A percentile compares a stretch with the other conserved stretches of the same genome.
Evolutionary conservation across 495 filamentous ascomycete genomes (phyloP).

Genomic region (Penicillium desertorum): DNA sequence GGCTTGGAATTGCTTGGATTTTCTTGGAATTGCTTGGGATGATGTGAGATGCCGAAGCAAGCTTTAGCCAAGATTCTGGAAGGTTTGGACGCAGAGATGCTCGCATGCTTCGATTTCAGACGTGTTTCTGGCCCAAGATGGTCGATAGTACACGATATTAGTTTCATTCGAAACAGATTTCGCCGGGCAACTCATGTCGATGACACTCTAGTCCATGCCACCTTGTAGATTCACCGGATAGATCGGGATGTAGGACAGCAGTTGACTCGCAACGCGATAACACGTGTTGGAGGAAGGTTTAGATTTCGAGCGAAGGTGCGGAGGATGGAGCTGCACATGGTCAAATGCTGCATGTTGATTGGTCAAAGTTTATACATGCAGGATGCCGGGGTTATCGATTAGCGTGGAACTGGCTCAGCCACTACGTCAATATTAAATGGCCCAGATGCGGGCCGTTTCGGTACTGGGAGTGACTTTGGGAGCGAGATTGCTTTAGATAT

Average conservation of each 20-base stretch:
- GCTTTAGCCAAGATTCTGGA: constrained; percentile 14
- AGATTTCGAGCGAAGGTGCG: constrained; percentile 1
- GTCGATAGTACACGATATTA: not conserved
- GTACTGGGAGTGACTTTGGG: not conserved
- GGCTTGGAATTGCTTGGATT: not conserved
- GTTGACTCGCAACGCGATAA: not conserved
- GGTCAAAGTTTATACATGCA: constrained; percentile 10
- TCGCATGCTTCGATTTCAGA: constrained; percentile 1
- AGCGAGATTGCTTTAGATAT: not conserved
- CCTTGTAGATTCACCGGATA: not conserved
- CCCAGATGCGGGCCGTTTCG: constrained; percentile 9
- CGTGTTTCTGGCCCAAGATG: not conserved
- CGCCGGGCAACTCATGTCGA: not conserved
- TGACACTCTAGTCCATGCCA: not conserved
- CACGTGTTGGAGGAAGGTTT: constrained; percentile 1
- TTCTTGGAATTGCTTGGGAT: not conserved
- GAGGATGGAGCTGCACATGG: constrained; percentile 7
- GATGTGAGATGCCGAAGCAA: constrained; percentile 1
- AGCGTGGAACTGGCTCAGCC: not conserved
- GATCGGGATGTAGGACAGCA: not conserved
- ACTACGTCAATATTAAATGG: constrained; percentile 8
- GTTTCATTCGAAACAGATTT: not conserved
- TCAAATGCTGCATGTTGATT: constrained; percentile 2
- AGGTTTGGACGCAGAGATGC: not conserved
- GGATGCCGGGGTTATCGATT: not conserved